Conservation (phyloP, 2,329 filamentous ascomycete species). For the Elsinoe fawcettii region DNA sequence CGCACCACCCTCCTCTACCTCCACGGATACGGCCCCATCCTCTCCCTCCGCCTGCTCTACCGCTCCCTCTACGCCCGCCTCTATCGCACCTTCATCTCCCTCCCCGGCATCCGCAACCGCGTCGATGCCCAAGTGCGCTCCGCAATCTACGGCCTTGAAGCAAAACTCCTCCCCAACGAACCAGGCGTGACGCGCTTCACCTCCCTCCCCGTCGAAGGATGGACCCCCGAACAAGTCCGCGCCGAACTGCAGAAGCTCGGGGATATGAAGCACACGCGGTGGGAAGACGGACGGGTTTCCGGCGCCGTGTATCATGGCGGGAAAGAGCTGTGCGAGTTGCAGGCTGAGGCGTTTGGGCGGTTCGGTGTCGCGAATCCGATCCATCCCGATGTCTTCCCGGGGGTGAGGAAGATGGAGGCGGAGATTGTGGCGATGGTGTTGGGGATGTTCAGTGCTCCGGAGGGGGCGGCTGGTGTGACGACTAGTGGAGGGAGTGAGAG, state of each 20-base stretch:
- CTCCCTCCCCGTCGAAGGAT: slow-evolving; percentile 72
- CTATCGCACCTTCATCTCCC: slow-evolving; percentile 77
- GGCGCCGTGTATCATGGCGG: slow-evolving; percentile 96
- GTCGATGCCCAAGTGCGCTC: slow-evolving; percentile 79
- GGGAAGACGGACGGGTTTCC: slow-evolving; percentile 92
- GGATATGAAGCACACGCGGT: slow-evolving; percentile 85
- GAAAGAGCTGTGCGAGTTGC: slow-evolving; percentile 68
- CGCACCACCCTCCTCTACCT: slow-evolving; percentile 76
- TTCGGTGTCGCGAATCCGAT: slow-evolving; percentile 96
- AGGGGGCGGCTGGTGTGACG: slow-evolving; percentile 76
- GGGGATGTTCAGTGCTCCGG: slow-evolving; percentile 73
- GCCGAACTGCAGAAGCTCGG: slow-evolving; percentile 72
- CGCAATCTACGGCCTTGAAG: slow-evolving; percentile 69
- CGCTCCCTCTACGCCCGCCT: slow-evolving; percentile 60
- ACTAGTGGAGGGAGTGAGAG: slow-evolving; percentile 93
- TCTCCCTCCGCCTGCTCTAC: slow-evolving; percentile 69
- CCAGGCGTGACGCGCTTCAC: slow-evolving; percentile 66
- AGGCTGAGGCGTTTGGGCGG: slow-evolving; percentile 85
- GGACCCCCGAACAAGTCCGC: slow-evolving; percentile 68
- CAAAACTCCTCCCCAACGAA: slow-evolving; percentile 70
- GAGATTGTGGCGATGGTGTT: slow-evolving; percentile 91
- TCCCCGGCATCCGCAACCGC: slow-evolving; percentile 77
- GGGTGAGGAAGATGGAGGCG: slow-evolving; percentile 97
- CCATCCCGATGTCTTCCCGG: slow-evolving; percentile 96
- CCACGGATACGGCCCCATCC: slow-evolving; percentile 78